Percentiles rank a stretch among this genome's conserved stretches.
phyloP scores from a whole-genome alignment of 2,329 filamentous ascomycete genomes.

The Penicillium griseofulvum region DNA sequence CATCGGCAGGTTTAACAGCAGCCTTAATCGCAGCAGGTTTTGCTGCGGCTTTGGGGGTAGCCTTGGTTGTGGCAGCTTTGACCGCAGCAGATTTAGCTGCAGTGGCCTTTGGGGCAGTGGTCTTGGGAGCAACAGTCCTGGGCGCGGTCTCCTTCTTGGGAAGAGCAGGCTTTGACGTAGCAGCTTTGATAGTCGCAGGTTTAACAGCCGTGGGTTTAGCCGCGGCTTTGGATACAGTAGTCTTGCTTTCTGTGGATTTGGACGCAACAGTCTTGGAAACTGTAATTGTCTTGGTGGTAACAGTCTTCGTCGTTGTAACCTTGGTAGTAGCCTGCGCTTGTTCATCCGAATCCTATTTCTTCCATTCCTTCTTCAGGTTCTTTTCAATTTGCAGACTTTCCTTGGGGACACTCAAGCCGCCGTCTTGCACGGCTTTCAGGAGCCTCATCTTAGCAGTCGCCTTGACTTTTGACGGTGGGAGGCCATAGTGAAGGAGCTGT shows the following conservation, averaged over 20 bases:
- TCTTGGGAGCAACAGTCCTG: not conserved
- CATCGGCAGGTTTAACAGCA: not conserved
- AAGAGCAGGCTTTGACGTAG: not conserved
- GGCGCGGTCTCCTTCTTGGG: not conserved
- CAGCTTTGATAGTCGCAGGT: not conserved
- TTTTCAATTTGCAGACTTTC: conserved; percentile 52
- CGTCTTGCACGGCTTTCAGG: conserved; percentile 54
- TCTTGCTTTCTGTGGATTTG: not conserved
- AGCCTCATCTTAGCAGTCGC: conserved; percentile 59
- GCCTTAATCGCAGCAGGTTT: not conserved
- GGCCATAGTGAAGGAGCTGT: conserved; percentile 62
- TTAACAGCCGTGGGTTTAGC: not conserved
- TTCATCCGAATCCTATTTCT: conserved; percentile 44
- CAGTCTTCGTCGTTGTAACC: not conserved
- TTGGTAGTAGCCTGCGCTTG: not conserved
- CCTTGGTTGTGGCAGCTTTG: not conserved
- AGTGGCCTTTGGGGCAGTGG: too few species aligned
- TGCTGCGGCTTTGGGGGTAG: not conserved
- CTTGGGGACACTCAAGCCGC: conserved; percentile 50
- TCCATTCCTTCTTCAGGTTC: conserved; percentile 60
- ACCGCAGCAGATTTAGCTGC: not conserved
- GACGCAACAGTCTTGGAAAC: not conserved
- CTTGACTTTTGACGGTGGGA: conserved; percentile 58
- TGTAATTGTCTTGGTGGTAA: not conserved
- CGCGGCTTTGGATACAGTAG: not conserved